A percentile compares a stretch with the other conserved stretches of the same genome.
Evolutionary conservation across 2,329 filamentous ascomycete species (phyloP).

Genomic region (Aspergillus clavatus): DNA sequence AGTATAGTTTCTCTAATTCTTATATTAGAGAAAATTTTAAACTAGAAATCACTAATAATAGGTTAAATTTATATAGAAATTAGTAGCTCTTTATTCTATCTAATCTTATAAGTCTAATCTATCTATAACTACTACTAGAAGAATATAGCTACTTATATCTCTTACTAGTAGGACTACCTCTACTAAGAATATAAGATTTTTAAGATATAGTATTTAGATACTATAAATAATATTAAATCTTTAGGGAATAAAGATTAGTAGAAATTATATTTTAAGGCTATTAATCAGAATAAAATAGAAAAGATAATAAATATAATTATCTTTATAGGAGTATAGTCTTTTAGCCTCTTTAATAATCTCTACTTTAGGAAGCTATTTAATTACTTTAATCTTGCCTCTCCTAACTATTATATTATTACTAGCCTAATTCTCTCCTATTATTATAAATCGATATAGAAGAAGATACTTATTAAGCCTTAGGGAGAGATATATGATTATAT

Average conservation of each 20-base stretch:
- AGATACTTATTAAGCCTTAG: too few species aligned
- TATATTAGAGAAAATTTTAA: background rate
- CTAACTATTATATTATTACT: background rate
- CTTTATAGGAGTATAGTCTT: background rate
- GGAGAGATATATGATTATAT: background rate
- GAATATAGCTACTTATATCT: too few species aligned
- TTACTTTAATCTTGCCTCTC: background rate
- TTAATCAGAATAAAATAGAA: background rate
- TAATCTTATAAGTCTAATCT: background rate
- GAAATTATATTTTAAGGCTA: background rate
- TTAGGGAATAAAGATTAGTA: too few species aligned
- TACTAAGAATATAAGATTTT: too few species aligned
- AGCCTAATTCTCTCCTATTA: background rate
- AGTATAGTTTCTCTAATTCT: background rate
- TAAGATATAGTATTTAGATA: background rate
- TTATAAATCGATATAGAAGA: background rate
- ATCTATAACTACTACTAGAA: background rate
- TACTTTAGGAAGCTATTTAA: background rate
- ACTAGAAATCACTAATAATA: background rate
- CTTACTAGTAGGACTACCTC: too few species aligned
- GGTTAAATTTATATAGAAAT: background rate
- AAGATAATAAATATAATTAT: background rate
- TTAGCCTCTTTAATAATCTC: background rate
- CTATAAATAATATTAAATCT: background rate
- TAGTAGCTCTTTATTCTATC: background rate